These are phyloP conservation scores for Fallopia convolvulus DNA, from an alignment of 148 eudicot genomes.

Conservation along the genomic window DNA sequence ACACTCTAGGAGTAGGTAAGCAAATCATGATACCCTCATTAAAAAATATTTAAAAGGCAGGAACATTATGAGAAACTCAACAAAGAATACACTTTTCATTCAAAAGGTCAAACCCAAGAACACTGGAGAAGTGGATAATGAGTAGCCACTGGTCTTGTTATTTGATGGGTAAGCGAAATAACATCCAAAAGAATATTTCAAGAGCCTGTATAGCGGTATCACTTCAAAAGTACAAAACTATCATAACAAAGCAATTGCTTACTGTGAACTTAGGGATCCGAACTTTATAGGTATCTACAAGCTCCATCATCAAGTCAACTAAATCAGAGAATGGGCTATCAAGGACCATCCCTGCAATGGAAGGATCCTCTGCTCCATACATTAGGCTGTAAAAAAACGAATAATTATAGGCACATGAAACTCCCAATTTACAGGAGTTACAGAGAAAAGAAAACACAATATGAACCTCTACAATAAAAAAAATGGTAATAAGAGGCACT, in stretches of 20 bases:
- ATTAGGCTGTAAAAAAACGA: slow-evolving; percentile 54
- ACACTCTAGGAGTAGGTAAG: not conserved
- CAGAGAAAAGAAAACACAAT: not conserved
- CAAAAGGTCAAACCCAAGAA: not conserved
- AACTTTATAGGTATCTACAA: slow-evolving; percentile 91
- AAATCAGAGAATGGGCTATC: slow-evolving; percentile 97
- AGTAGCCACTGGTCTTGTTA: not conserved
- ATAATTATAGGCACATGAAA: not conserved
- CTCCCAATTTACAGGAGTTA: not conserved
- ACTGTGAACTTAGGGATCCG: slow-evolving; percentile 95
- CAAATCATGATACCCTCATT: not conserved
- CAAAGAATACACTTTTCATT: not conserved
- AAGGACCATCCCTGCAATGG: slow-evolving; percentile 98
- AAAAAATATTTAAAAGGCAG: not conserved
- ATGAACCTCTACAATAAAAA: not conserved
- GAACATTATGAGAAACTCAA: not conserved
- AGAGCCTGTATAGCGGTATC: not conserved
- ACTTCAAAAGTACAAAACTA: not conserved
- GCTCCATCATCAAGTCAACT: slow-evolving; percentile 99
- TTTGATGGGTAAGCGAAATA: not conserved
- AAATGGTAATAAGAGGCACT: not conserved
- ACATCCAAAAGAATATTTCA: not conserved
- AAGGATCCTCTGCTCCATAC: slow-evolving; percentile 99
- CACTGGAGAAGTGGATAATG: not conserved
- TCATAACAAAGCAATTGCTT: slow-evolving; percentile 22